phyloP scores from a whole-genome alignment of 139 green algal genomes.

The Axilococcus clingmanii region DNA sequence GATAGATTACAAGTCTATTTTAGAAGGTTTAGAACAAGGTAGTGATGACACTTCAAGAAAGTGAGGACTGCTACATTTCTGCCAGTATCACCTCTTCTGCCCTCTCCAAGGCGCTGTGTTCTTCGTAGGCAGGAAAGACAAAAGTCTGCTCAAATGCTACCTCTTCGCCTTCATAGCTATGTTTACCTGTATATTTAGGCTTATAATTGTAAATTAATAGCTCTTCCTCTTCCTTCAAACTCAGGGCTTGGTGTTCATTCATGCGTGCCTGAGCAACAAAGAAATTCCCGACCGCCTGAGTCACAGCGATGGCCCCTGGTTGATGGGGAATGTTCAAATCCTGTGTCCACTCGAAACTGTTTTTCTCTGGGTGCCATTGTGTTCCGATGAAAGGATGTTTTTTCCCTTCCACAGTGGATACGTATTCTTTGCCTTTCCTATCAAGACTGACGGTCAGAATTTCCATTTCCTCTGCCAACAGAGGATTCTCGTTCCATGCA shows the following conservation, averaged over 20 bases:
- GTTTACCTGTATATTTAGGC: conserved; percentile 8
- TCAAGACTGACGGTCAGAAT: conserved; percentile 56
- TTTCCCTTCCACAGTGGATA: conserved; percentile 61
- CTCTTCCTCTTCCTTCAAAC: conserved; percentile 41
- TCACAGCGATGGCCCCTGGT: conserved; percentile 27
- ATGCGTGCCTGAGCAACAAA: conserved; percentile 54
- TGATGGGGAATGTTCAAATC: conserved; percentile 61
- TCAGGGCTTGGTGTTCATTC: conserved; percentile 47
- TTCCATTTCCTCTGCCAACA: conserved; percentile 51
- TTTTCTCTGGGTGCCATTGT: conserved; percentile 85
- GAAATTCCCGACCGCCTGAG: conserved; percentile 56
- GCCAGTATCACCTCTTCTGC: background rate
- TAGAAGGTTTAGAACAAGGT: too few relatives aligned
- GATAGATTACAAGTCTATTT: background rate
- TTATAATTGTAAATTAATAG: conserved; percentile 73
- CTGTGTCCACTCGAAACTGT: conserved; percentile 64
- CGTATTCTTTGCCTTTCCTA: conserved; percentile 44
- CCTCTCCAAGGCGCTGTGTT: too few relatives aligned
- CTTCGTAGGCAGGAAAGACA: conserved; percentile 35
- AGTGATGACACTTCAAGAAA: too few relatives aligned
- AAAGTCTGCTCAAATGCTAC: conserved; percentile 64
- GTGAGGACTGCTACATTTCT: background rate
- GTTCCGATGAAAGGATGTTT: conserved; percentile 49
- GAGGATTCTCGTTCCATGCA: conserved; percentile 40
- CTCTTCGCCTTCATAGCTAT: conserved; percentile 38